phyloP scores from a whole-genome alignment of 1,139 yeast genomes.

The Torulaspora globosa region DNA sequence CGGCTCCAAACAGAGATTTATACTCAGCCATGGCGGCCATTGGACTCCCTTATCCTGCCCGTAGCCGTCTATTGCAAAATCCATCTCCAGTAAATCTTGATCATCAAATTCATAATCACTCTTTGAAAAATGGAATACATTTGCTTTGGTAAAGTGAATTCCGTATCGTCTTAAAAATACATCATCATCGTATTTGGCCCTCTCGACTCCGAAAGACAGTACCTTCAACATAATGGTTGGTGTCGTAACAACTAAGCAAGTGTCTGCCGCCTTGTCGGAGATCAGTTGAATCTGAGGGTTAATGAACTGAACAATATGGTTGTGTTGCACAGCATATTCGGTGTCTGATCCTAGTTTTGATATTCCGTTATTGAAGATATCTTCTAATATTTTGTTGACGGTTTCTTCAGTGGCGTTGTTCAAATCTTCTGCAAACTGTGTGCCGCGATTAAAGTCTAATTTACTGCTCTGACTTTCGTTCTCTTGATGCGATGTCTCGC shows the following conservation, averaged over 20 bases:
- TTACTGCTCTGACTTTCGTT: slow-evolving; percentile 14
- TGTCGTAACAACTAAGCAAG: slow-evolving; percentile 66
- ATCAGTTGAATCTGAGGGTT: slow-evolving; percentile 86
- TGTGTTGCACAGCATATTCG: slow-evolving; percentile 51
- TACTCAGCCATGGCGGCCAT: slow-evolving; percentile 87
- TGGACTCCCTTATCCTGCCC: slow-evolving; percentile 38
- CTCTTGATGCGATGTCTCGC: slow-evolving; percentile 12
- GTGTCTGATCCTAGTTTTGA: slow-evolving; percentile 40
- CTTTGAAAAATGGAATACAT: slow-evolving; percentile 61
- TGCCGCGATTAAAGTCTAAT: slow-evolving; percentile 7
- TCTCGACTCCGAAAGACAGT: slow-evolving; percentile 47
- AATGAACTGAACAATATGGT: slow-evolving; percentile 64
- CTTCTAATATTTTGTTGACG: slow-evolving; percentile 31
- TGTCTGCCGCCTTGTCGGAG: slow-evolving; percentile 57
- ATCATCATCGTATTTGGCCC: slow-evolving; percentile 47
- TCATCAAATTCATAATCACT: slow-evolving; percentile 44
- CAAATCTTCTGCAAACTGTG: slow-evolving; percentile 20
- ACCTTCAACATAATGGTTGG: slow-evolving; percentile 68
- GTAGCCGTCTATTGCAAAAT: slow-evolving; percentile 43
- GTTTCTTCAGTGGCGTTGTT: slow-evolving; percentile 13
- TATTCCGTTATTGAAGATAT: slow-evolving; percentile 52
- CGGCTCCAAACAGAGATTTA: slow-evolving; percentile 73
- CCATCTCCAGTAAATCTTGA: slow-evolving; percentile 41
- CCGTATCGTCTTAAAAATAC: slow-evolving; percentile 71
- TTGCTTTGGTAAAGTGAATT: slow-evolving; percentile 61